Evolutionary conservation across 345 rosid species (phyloP).

Genomic region (Physaria fendleri): DNA sequence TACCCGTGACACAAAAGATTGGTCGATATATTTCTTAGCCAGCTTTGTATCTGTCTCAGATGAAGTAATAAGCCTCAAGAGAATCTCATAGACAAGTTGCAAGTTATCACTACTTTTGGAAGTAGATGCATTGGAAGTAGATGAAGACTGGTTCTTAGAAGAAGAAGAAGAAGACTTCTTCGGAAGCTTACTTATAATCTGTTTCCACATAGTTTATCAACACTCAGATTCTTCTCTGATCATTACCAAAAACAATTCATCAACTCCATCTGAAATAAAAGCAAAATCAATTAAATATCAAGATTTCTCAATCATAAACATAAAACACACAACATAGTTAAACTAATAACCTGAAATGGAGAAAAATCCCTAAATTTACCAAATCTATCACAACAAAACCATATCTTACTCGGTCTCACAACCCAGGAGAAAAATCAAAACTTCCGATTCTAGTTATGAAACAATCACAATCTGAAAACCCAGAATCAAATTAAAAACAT

Average conservation of each 20-base stretch:
- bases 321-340: not conserved
- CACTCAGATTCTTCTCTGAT: conserved; percentile 10
- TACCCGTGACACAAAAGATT: conserved; percentile 51
- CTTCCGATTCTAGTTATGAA: conserved; percentile 8
- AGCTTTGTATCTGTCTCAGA: conserved; percentile 72
- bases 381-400: conserved; percentile 20
- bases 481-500: not conserved
- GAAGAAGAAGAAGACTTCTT: conserved; percentile 63
- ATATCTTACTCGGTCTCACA: conserved; percentile 6
- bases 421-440: conserved; percentile 16
- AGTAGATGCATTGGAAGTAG: conserved; percentile 32
- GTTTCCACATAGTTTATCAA: conserved; percentile 53
- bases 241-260: conserved; percentile 13
- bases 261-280: not conserved
- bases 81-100: conserved; percentile 59
- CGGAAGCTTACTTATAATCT: conserved; percentile 80
- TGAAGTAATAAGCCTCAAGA: conserved; percentile 72
- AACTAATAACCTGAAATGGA: conserved; percentile 19
- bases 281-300: not conserved
- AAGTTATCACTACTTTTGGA: conserved; percentile 40
- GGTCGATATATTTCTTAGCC: conserved; percentile 67
- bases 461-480: conserved; percentile 1
- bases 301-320: not conserved
- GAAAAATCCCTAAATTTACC: conserved; percentile 17
- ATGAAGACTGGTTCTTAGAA: conserved; percentile 42